phyloP scores from a whole-genome alignment of 345 rosid species.

The Anastatica hierochuntica region DNA sequence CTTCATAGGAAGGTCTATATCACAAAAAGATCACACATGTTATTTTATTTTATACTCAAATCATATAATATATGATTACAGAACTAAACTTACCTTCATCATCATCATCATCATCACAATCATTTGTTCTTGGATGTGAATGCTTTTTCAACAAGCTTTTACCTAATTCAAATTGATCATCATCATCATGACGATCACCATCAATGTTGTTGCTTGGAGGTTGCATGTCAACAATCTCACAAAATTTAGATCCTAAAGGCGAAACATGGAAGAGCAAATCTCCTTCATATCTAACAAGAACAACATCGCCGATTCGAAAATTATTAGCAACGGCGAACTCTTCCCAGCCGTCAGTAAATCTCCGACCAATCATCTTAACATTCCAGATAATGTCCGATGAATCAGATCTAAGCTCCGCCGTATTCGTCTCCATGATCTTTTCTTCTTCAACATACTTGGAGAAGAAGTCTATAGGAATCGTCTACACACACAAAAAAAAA shows the following conservation, averaged over 20 bases:
- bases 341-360: constrained; percentile 8
- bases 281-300: not conserved
- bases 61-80: no score
- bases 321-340: not conserved
- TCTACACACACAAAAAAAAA: no score
- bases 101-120: not conserved
- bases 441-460: not conserved
- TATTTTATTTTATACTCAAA: no score
- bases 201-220: not conserved
- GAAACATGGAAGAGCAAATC: constrained; percentile 2
- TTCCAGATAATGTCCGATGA: not conserved
- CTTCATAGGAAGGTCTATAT: not conserved
- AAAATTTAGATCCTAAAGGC: not conserved
- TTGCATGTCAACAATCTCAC: not conserved
- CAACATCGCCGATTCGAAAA: constrained; percentile 2
- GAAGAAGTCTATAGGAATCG: no score
- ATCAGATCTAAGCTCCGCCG: constrained; percentile 6
- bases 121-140: not conserved
- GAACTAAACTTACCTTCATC: not conserved
- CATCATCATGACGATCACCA: no score
- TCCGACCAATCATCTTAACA: not conserved
- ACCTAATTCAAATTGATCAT: not conserved
- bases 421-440: not conserved
- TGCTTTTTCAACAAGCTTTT: not conserved
- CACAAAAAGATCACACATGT: no score